Base-by-base conservation (phyloP, 192 early-diverging fungal species). In the Fimicolochytrium jonesii region DNA sequence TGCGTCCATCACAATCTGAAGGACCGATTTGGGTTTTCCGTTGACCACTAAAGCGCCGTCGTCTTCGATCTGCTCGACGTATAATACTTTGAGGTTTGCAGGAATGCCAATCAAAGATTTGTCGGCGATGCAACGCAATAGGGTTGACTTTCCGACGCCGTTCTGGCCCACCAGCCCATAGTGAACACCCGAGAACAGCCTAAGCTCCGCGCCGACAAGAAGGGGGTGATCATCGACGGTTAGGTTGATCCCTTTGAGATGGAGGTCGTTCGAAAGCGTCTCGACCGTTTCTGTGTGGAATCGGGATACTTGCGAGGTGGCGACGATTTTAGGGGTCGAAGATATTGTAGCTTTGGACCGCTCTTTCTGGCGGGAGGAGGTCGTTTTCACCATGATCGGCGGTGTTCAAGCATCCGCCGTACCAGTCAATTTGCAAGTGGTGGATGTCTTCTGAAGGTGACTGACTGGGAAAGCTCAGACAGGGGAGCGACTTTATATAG, bases 231-330 rank as follows among this genome's bases (percentile, higher is more conserved):
- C 81, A n/a, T 80, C 81, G 18, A 96, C 74, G 7, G 77, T 78
- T 28, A 96, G 76, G 66, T 89, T 89, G 45, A 96, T 90, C 3
- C 74, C 77, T 58, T 82, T 86, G 11, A 80, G 22, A 42, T 74
- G 68, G 36, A 73, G 78, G 37, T 95, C 90, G 71, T 87, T 91
- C 31, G 85, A 85, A 4, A 87, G 62, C 2, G 90, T 88, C 20
- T 86, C 83, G 0, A 92, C 47, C 0, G 93, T 92, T 64, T 92
- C 90, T 7, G 67, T 73, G 65, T 95, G 87, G 74, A 93, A 95
- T 25, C 93, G 85, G 45, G 89, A 90, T 60, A 88, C 86, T 63
- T 91, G 88, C 17, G 67, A 53, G 17, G 53, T 56, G 22, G 70
- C 59, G 29, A 59, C 45, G 23, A 62, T 23, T 45, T 45, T 26